Evolutionary conservation across 2,329 filamentous ascomycete genomes (phyloP), one percentile per base, ranked within the genome.

Genomic region (Pseudocercospora musae): DNA sequence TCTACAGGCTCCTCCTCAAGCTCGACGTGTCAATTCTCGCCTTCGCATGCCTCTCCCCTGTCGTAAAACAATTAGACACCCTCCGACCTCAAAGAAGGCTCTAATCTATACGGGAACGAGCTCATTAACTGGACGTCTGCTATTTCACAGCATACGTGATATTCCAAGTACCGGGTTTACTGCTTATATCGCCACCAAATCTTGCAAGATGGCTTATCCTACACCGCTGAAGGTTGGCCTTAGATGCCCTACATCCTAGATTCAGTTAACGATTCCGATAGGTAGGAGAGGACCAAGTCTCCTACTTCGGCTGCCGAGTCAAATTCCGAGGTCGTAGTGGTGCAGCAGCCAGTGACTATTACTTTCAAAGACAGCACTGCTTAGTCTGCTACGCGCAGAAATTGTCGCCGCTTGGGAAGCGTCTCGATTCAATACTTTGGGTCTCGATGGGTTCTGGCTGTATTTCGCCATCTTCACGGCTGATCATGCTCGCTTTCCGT

Each of bases 11-110:
- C 11, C 55, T 67, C 37, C 62, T 63, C 50, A 67, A 67, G 52
- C 66, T 67, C 23, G 66, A 67, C 52, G 40, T 62, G 31, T 62
- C 60, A 13, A 62, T 65, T 40, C 60, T 65, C 13, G 56, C 58
- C 40, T 65, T 62, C 33, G 59, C 62, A 9, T 66, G 64, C 46
- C 33, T 61, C 21, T 57, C 40, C 31, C 57, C 54, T 33, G 58
- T 58, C 33, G 60, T 62, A 46, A 62, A 62, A 13, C 58, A 58
- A 23, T 33, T 62, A 44, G 60, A 48, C 58, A 71, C 76, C 79
- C 8, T 68, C 72, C 48, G 78, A 77, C 3, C 78, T 79, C 75
- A 75, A 74, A 62, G 77, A 79, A 64, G 77, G 78, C 53, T 63
- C 79, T 42, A 60, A 67, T 40, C 77, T 68, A 20, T 53, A 62